phyloP scores from a whole-genome alignment of 495 filamentous ascomycete species.

The Penicillium coffeae region DNA sequence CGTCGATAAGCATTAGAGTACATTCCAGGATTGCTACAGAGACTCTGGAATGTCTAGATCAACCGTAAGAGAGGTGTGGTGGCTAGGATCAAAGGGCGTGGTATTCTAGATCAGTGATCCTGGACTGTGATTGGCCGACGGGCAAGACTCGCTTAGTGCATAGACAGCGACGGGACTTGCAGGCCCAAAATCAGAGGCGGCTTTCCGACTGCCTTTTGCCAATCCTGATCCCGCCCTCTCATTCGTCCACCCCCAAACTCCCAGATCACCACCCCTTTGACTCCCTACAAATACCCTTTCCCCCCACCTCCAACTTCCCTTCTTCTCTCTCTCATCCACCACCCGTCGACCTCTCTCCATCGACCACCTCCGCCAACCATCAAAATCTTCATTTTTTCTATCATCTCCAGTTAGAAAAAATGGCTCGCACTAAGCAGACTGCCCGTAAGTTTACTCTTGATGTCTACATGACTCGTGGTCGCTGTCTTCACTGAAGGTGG shows the following conservation, averaged over 20 bases:
- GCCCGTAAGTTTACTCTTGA: constrained; percentile 66
- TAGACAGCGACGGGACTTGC: constrained; percentile 7
- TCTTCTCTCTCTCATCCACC: constrained; percentile 31
- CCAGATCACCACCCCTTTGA: constrained; percentile 41
- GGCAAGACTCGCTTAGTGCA: constrained; percentile 37
- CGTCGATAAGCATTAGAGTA: constrained; percentile 3
- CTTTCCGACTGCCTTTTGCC: constrained; percentile 30
- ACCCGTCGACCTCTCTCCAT: constrained; percentile 35
- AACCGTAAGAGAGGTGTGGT: constrained; percentile 15
- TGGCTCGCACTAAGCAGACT: constrained; percentile 99
- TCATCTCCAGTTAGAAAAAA: constrained; percentile 49
- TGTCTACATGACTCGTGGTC: constrained; percentile 9
- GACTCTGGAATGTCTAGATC: constrained; percentile 15
- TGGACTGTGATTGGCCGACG: constrained; percentile 35
- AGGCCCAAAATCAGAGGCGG: constrained; percentile 22
- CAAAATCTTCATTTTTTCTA: constrained; percentile 37
- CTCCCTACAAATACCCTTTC: constrained; percentile 49
- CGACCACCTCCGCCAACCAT: constrained; percentile 37
- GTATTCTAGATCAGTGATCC: constrained; percentile 42
- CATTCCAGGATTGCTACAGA: constrained; percentile 15
- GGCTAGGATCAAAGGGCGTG: constrained; percentile 36
- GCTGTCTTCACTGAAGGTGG: not conserved
- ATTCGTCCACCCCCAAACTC: constrained; percentile 17
- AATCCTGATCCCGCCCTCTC: constrained; percentile 24
- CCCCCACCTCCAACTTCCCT: constrained; percentile 44